These are phyloP conservation scores for Phytopythium oedochilum DNA, from an alignment of 352 stramenopile genomes.

Conservation along the genomic window DNA sequence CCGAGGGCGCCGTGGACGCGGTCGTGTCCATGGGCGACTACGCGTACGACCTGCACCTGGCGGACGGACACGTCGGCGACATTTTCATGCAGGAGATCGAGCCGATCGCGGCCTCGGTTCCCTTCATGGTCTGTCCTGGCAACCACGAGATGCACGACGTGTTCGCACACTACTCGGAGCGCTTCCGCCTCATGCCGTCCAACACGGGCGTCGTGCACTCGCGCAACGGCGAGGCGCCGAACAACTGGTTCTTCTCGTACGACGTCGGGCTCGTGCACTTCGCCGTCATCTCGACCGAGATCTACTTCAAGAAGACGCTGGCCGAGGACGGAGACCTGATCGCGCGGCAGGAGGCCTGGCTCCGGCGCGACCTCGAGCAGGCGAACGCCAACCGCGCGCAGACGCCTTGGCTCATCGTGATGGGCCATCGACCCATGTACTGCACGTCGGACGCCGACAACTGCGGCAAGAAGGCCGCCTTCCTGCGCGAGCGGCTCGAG, in stretches of 20 bases:
- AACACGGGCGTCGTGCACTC: conserved; percentile 58
- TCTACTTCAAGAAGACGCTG: conserved; percentile 80
- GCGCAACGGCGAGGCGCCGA: conserved; percentile 50
- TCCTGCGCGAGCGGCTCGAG: conserved; percentile 65
- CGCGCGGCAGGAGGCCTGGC: conserved; percentile 58
- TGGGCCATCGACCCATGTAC: conserved; percentile 86
- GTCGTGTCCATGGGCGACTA: conserved; percentile 88
- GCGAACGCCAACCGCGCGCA: conserved; percentile 62
- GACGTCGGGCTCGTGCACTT: conserved; percentile 87
- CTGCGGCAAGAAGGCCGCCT: conserved; percentile 53
- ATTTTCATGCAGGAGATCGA: conserved; percentile 91
- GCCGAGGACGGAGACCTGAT: conserved; percentile 47
- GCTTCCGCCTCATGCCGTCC: conserved; percentile 81
- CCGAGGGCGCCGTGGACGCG: conserved; percentile 64
- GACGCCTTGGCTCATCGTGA: conserved; percentile 80
- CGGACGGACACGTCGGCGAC: conserved; percentile 75
- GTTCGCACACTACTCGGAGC: conserved; percentile 85
- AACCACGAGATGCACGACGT: conserved; percentile 89
- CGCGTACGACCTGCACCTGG: conserved; percentile 84
- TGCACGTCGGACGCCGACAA: conserved; percentile 80
- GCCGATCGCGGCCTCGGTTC: conserved; percentile 70
- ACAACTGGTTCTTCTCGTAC: conserved; percentile 90
- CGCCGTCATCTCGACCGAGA: conserved; percentile 81
- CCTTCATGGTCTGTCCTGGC: conserved; percentile 88
- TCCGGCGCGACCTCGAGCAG: conserved; percentile 46